phyloP scores from a whole-genome alignment of 179 eudicot genomes.

The Silene coronaria region DNA sequence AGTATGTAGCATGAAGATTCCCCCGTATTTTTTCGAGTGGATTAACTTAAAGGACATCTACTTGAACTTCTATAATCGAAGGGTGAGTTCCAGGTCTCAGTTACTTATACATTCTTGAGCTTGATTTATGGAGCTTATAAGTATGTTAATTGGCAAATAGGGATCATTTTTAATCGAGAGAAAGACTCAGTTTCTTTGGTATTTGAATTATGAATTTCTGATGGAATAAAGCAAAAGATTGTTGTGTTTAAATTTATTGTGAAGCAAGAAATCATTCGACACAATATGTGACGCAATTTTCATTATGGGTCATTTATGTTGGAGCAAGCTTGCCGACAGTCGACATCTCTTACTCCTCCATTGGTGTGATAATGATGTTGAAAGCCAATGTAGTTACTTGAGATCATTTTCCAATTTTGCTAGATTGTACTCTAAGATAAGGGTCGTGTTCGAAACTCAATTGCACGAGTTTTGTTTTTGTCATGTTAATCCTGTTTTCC shows the following conservation, averaged over 20 bases:
- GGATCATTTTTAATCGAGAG: background rate
- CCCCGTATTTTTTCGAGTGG: constrained; percentile 92
- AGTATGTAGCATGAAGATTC: constrained; percentile 67
- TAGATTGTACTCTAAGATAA: background rate
- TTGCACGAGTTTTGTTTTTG: background rate
- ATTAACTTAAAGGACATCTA: constrained; percentile 84
- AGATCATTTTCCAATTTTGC: background rate
- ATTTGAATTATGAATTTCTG: background rate
- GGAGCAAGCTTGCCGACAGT: background rate
- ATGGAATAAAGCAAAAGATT: background rate
- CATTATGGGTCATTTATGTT: background rate
- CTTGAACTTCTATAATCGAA: constrained; percentile 71
- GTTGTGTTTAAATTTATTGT: background rate
- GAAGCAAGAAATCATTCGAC: background rate
- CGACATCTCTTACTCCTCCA: background rate
- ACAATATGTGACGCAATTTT: background rate
- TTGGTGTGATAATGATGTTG: too few relatives aligned
- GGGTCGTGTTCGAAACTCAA: background rate
- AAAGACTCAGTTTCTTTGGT: background rate
- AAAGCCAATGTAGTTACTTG: background rate
- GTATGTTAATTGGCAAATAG: too few relatives aligned
- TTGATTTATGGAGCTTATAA: background rate
- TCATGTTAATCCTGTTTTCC: background rate
- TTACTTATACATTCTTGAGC: background rate
- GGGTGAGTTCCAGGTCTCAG: constrained; percentile 44